Evolutionary conservation across 495 filamentous ascomycete species (phyloP).

Genomic region (Daldinia caldariorum): DNA sequence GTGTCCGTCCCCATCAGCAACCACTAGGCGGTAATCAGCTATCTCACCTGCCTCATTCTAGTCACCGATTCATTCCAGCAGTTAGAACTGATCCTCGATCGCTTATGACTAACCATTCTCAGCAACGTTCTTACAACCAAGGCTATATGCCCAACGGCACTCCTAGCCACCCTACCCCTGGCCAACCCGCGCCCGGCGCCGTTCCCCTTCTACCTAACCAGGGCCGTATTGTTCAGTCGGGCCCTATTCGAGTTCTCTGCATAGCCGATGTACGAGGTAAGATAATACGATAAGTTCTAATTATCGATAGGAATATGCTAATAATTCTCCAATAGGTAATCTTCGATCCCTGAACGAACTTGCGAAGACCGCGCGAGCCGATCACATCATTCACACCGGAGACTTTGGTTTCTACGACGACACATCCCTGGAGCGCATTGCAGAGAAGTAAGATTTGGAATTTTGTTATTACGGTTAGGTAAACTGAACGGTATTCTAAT

Average conservation of each 20-base stretch:
- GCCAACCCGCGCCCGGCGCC: slow-evolving; percentile 59
- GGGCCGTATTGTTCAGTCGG: slow-evolving; percentile 80
- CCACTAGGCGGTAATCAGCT: neutral
- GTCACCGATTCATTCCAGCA: neutral
- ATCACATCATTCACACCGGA: slow-evolving; percentile 97
- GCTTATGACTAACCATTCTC: slow-evolving; percentile 42
- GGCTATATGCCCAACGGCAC: slow-evolving; percentile 67
- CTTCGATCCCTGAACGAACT: slow-evolving; percentile 95
- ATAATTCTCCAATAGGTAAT: slow-evolving; percentile 71
- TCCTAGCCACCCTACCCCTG: slow-evolving; percentile 50
- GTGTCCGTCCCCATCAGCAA: neutral
- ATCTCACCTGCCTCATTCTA: neutral
- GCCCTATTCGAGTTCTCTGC: slow-evolving; percentile 86
- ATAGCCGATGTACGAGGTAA: slow-evolving; percentile 98
- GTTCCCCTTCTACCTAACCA: slow-evolving; percentile 66
- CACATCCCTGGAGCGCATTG: slow-evolving; percentile 93
- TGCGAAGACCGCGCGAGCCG: slow-evolving; percentile 89
- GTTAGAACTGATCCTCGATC: slow-evolving; percentile 9
- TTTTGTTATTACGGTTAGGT: neutral
- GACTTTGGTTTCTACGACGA: slow-evolving; percentile 99
- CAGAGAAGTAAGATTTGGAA: slow-evolving; percentile 85
- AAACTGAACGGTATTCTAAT: slow-evolving; percentile 36
- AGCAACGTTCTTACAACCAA: slow-evolving; percentile 56
- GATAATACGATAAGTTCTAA: slow-evolving; percentile 24
- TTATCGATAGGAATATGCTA: slow-evolving; percentile 28